Base-by-base conservation (phyloP, 2,329 filamentous ascomycete genomes). In the Paracamarosporium sp. region DNA sequence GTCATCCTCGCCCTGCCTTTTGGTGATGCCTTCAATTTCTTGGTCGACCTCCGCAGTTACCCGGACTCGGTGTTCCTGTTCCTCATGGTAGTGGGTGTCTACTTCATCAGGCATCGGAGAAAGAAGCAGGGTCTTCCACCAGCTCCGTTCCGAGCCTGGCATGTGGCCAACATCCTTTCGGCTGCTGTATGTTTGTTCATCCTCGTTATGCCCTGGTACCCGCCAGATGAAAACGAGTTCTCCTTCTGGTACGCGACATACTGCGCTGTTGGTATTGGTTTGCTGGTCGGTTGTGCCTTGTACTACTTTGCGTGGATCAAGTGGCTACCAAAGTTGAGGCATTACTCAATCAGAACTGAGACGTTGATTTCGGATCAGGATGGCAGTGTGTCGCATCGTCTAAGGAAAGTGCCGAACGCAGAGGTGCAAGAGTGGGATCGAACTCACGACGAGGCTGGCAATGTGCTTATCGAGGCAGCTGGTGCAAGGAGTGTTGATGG, bases 191-290 rank as follows among this genome's bases (percentile, higher is more conserved):
- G 68, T 46, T 56, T 72, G 7, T 70, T 73, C 56, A 76, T 90
- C 43, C 75, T 92, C 2, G 81, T 87, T 15, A 90, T 90, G 81
- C 89, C 89, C 0, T 92, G 89, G 89, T 89, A 87, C 62, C 89
- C 89, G 1, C 90, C 89, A 0, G 78, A 80, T 0, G 82, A 79
- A 0, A 85, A 83, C 0, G 85, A 88, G 55, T 88, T 91, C 1
- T 88, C 84, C 52, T 92, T 92, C 73, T 92, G 86, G 85, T 92
- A 91, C 62, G 88, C 82, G 1, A 91, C 88, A 0, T 91, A 91
- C 64, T 83, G 84, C 20, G 84, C 87, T 0, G 83, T 86, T 0
- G 88, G 89, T 0, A 82, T 91, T 56, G 87, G 57, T 2, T 53
- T 74, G 15, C 53, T 73, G 8, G 40, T 63, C 1, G 61, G 48